Evolutionary conservation across 225 moss, liverwort and hornwort genomes (phyloP), one percentile per base, ranked within the genome.

Genomic region (Antitrichia curtipendula): DNA sequence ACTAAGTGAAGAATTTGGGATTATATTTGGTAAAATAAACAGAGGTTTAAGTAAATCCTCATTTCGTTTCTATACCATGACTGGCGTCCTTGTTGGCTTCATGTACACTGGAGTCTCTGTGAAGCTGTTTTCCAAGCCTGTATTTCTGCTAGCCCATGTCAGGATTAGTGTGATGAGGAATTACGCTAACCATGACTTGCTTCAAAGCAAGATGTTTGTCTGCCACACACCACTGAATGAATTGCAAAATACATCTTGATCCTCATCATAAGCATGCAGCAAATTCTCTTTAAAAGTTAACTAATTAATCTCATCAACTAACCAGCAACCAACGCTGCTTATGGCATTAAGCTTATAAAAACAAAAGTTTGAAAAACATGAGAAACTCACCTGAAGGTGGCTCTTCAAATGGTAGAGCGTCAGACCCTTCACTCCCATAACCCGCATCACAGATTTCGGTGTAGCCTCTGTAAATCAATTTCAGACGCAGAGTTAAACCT

Each of bases 401-500:
- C 98, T 98, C 87, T 98, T 98, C 41, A 98, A 83, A 88, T 98
- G 98, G 88, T 98, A 98, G 47, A 98, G 96, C 60, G 98, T 98
- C 21, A 98, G 93, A 53, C 97, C 98, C 87, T 98, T 96, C 86
- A 98, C 98, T 81, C 97, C 98, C 98, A 98, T 98, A 23, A 96
- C 95, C 87, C 97, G 94, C 97, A 98, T 95, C 84, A 98, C 98
- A 86, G 96, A 95, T 89, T 98, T 98, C 10, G 98, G 98, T 29
- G 98, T 98, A 17, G 98, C 98, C 86, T 96, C 97, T 98, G 96
- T 32, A 65, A 91, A 88, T 50, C 70, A 58, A 88, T 70, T 31
- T 40, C 53, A 54, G 29, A 24, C 16, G 82, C 21, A 32, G 41
- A 80, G 83, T 86, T 61, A 69, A 40, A 91, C n/a, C 34, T 56